Base-by-base conservation (phyloP, 2,329 filamentous ascomycete genomes). In the Ilyonectria mors-panacis region DNA sequence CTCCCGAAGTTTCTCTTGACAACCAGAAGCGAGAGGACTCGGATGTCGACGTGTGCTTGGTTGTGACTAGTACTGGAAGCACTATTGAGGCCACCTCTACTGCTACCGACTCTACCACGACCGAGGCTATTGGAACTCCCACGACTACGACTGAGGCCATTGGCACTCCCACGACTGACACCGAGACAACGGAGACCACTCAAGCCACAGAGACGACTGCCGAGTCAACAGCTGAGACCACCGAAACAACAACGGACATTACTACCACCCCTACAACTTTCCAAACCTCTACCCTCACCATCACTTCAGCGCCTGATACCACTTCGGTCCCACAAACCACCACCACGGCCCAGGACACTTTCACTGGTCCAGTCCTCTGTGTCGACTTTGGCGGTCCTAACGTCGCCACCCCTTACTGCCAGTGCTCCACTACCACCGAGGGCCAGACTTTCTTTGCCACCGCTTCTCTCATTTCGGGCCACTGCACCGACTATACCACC, bases 331-430 rank as follows among this genome's bases (percentile, higher is more conserved):
- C 42, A 12, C 58, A 28, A 57, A 2, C 57, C 19, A 47, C 62
- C n/a, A 44, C 58, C 7, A 66, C 58, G 1, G 62, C 63, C 17
- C 57, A 56, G 7, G 35, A 56, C 12, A 67, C 59, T 26, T 70
- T 58, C 2, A 51, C 48, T 51, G 66, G 68, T n/a, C 54, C 66
- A 1, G 50, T 55, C 1, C 58, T 63, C n/a, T 70, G 68, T 19
- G 60, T 65, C 23, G 67, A 69, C 58, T 50, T 58, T 7, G 70
- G 70, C 0, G 70, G 70, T 13, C 70, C 70, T 28, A 39, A 51
- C 2, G 66, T 71, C 1, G 47, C 63, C 1, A 67, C 70, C 2
- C 63, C 66, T 8, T 70, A 71, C 51, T 71, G 68, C 23, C 45
- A 66, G 10, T 71, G 68, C 19, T 65, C 66, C 2, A 70, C 66